These are phyloP conservation scores for Arthrobotrys pseudoclavata DNA, from an alignment of 2,329 filamentous ascomycete species.

Conservation along the genomic window DNA sequence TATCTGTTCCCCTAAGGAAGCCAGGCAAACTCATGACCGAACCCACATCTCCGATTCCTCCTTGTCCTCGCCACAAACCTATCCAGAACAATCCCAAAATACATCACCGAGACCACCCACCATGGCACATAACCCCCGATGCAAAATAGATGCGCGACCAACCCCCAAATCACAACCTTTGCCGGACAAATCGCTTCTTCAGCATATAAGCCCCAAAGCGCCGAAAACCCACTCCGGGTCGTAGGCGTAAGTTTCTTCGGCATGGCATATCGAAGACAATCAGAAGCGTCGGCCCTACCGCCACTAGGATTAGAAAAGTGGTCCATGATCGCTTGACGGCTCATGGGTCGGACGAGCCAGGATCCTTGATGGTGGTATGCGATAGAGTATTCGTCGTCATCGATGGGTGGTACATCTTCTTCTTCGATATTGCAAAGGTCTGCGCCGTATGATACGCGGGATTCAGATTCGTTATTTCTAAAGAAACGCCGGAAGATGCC, in stretches of 20 bases:
- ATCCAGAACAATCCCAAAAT: neutral
- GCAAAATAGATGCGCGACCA: neutral
- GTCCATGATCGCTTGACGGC: conserved; percentile 5
- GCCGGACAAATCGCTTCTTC: neutral
- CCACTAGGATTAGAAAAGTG: neutral
- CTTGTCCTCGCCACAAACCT: neutral
- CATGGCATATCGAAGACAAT: conserved; percentile 7
- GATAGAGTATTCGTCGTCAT: conserved; percentile 2
- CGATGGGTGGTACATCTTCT: neutral
- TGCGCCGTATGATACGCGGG: neutral
- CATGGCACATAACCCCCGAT: neutral
- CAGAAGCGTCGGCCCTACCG: neutral
- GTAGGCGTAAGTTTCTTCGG: conserved; percentile 6
- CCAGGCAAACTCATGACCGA: neutral
- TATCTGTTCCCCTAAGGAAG: neutral
- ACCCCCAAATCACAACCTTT: neutral
- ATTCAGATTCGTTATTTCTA: neutral
- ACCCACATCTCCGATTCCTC: neutral
- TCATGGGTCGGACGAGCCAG: neutral
- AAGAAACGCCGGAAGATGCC: neutral
- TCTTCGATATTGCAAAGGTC: neutral
- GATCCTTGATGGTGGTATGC: neutral
- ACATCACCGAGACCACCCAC: neutral
- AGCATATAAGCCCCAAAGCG: neutral
- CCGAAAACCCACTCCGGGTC: neutral